phyloP scores from a whole-genome alignment of 441 rosid genomes.

The Populus hybrid region DNA sequence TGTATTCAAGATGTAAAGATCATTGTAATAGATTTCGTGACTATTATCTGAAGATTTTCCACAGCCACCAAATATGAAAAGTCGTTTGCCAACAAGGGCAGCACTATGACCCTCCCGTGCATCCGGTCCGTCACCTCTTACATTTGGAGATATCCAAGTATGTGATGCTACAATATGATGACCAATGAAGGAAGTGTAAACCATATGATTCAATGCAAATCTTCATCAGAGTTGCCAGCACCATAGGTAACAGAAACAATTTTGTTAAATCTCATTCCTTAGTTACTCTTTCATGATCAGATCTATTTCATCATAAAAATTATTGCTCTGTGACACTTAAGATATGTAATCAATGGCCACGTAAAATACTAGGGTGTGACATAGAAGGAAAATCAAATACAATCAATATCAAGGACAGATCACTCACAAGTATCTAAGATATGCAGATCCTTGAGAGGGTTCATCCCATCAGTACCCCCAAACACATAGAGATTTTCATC shows the following conservation, averaged over 20 bases:
- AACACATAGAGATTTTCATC: slow-evolving; percentile 72
- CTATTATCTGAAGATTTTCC: slow-evolving; percentile 64
- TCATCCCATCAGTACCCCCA: slow-evolving; percentile 91
- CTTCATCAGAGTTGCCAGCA: not conserved
- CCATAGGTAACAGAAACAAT: no score
- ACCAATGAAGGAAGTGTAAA: not conserved
- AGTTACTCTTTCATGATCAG: not conserved
- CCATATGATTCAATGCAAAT: not conserved
- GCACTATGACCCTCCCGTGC: slow-evolving; percentile 96
- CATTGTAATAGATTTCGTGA: slow-evolving; percentile 82
- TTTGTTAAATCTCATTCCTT: not conserved
- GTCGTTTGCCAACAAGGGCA: slow-evolving; percentile 82
- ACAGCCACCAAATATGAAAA: slow-evolving; percentile 89
- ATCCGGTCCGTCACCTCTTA: slow-evolving; percentile 88
- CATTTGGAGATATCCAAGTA: slow-evolving; percentile 79
- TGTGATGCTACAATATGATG: slow-evolving; percentile 58
- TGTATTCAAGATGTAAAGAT: slow-evolving; percentile 79
- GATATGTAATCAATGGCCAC: not conserved
- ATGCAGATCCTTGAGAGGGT: slow-evolving; percentile 76
- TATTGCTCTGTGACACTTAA: not conserved
- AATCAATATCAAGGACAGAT: slow-evolving; percentile 1
- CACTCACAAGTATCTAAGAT: slow-evolving; percentile 80
- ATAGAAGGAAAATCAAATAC: not conserved
- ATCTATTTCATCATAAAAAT: not conserved
- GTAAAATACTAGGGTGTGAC: not conserved